phyloP scores from a whole-genome alignment of 345 rosid genomes.

The Crucihimalaya himalaica region DNA sequence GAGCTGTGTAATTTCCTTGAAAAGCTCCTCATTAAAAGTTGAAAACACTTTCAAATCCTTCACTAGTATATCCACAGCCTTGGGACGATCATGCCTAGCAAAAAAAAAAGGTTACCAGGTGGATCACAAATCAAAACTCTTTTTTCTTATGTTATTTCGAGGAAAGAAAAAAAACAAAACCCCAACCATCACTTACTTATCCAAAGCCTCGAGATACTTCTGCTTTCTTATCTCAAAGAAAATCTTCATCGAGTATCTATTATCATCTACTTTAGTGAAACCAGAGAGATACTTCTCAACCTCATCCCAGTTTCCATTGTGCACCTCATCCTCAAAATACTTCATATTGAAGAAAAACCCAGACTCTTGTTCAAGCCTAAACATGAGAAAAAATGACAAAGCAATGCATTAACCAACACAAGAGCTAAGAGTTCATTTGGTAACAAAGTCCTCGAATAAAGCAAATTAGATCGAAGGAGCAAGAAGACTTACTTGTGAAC shows the following conservation, averaged over 20 bases:
- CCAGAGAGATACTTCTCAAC: slow-evolving; percentile 98
- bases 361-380: slow-evolving; percentile 97
- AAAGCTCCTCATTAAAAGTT: slow-evolving; percentile 94
- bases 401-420: not conserved
- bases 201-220: slow-evolving; percentile 97
- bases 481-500: slow-evolving; percentile 78
- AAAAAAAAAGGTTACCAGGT: not conserved
- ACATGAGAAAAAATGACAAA: not conserved
- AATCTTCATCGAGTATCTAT: slow-evolving; percentile 95
- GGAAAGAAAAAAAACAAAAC: not conserved
- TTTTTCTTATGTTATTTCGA: not conserved
- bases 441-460: not conserved
- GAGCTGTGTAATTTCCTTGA: slow-evolving; percentile 93
- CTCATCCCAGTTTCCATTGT: slow-evolving; percentile 96
- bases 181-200: slow-evolving; percentile 55
- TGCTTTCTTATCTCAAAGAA: slow-evolving; percentile 99
- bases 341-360: slow-evolving; percentile 99
- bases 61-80: slow-evolving; percentile 92
- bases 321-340: slow-evolving; percentile 98
- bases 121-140: slow-evolving; percentile 24
- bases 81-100: slow-evolving; percentile 86
- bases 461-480: slow-evolving; percentile 1
- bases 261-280: slow-evolving; percentile 94
- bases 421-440: not conserved
- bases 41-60: slow-evolving; percentile 98